Evolutionary conservation across 73 alveolate species (phyloP), one percentile per base, ranked within the genome.

Genomic region (Durusdinium trenchii): DNA sequence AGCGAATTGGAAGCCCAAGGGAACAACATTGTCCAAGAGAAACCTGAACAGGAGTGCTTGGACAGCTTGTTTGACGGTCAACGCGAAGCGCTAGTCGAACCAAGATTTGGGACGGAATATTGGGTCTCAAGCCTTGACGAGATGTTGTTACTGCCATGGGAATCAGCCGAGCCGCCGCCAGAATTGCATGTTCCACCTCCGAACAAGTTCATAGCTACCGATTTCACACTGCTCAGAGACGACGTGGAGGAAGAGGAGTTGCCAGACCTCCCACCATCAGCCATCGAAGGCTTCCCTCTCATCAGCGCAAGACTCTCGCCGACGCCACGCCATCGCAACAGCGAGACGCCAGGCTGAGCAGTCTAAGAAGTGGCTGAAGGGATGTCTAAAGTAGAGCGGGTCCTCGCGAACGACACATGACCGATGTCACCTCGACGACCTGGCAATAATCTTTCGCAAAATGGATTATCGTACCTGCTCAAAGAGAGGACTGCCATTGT

Each of bases 111-210:
- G n/a, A 90, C 96, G 26, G 96, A 90, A 40, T 90, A 60, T 73
- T 90, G 96, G 96, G 86, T 45, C 51, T 90, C 75, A 32, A 23
- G 54, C 50, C 40, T 90, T 62, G 96, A 90, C 32, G 96, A 62
- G 73, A 35, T 86, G 30, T 32, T 35, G 28, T 71, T 90, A 40
- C n/a, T 32, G 75, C 47, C 54, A 40, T 90, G 96, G 96, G 96
- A 90, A 90, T 43, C 87, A 3, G 52, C 43, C 43, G 36, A 86
- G 1, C 32, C 46, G 16, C 35, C 62, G 18, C 45, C 32, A 9
- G 32, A 67, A 40, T 40, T 90, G 86, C 96, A 90, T 46, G 96
- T 90, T 43, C 96, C 96, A 64, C 30, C 96, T 46, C 96, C 96
- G 18, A 90, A 90, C 96, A 73, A 46, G 12, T 90, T 90, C 61